Evolutionary conservation across 2,329 filamentous ascomycete species (phyloP).

Genomic region (Alternaria sp.): DNA sequence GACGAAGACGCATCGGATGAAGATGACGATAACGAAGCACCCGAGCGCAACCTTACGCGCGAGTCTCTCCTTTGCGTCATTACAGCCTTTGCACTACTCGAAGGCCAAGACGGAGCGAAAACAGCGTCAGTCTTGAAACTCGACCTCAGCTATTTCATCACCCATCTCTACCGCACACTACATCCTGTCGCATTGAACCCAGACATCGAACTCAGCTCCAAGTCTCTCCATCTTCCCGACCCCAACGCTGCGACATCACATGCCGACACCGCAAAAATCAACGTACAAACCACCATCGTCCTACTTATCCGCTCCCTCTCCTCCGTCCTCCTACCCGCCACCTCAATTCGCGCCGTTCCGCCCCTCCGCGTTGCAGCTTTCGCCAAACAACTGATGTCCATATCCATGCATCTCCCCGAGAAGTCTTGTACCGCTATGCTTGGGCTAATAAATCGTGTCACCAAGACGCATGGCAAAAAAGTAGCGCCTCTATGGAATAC

Average conservation of each 20-base stretch:
- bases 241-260: slow-evolving; percentile 59
- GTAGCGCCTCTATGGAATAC: slow-evolving; percentile 90
- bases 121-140: slow-evolving; percentile 81
- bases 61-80: slow-evolving; percentile 93
- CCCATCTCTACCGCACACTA: slow-evolving; percentile 87
- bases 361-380: slow-evolving; percentile 89
- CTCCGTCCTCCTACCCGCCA: slow-evolving; percentile 77
- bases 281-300: slow-evolving; percentile 93
- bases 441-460: slow-evolving; percentile 77
- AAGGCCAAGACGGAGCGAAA: slow-evolving; percentile 90
- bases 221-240: slow-evolving; percentile 74
- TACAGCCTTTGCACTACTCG: slow-evolving; percentile 94
- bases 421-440: slow-evolving; percentile 84
- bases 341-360: slow-evolving; percentile 76
- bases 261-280: slow-evolving; percentile 72
- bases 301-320: slow-evolving; percentile 87
- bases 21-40: slow-evolving; percentile 54
- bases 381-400: slow-evolving; percentile 85
- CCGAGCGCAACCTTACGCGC: slow-evolving; percentile 73
- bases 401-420: slow-evolving; percentile 85
- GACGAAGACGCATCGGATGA: slow-evolving; percentile 59
- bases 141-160: slow-evolving; percentile 94
- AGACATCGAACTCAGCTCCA: slow-evolving; percentile 82
- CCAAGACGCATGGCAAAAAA: slow-evolving; percentile 81
- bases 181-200: slow-evolving; percentile 79